Evolutionary conservation across 495 filamentous ascomycete species (phyloP), one percentile per base, ranked within the genome.

Genomic region (Durotheca rogersii): DNA sequence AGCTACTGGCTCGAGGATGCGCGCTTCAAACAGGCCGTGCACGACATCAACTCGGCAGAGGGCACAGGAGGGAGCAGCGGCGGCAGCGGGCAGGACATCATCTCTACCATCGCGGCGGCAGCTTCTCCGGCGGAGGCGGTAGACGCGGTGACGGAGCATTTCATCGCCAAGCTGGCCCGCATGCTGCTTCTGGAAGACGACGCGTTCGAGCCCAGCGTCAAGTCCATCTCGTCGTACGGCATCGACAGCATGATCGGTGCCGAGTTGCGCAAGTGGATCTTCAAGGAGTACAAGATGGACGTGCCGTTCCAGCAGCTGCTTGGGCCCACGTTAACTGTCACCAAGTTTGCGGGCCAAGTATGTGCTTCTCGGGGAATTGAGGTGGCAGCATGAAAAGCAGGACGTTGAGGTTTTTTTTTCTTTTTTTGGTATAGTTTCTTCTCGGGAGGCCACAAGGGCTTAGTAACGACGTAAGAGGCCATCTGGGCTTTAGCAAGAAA

Each of bases 231-330:
- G 3, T 48, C 40, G 17, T 73, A 71, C 43, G 72, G 72, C 14
- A 17, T 76, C n/a, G 71, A 76, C 42, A 69, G 62, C 56, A 72
- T 76, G 73, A 66, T 74, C 40, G 68, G 62, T 7, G 62, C 65
- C 0, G 73, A 76, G 58, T 39, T 76, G 18, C 50, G 71, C 6
- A 72, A 56, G 14, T 74, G 71, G 73, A 17, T 72, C 3, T 72
- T 69, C 56, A 67, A 71, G 56, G 58, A 68, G 16, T 64, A 67
- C 41, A 57, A 49, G 4, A 23, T 73, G 23, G 67, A 74, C 41
- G 62, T 68, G 37, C 51, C 64, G 10, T 73, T 72, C 56, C 56
- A 64, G 41, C 46, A 53, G 34, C 48, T 70, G 39, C 53, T 70
- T 9, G 48, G 30, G 7, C 31, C 42, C 12, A 45, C 42, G 7